phyloP scores from a whole-genome alignment of 805 yeast genomes.

The Saturnispora quitensis region DNA sequence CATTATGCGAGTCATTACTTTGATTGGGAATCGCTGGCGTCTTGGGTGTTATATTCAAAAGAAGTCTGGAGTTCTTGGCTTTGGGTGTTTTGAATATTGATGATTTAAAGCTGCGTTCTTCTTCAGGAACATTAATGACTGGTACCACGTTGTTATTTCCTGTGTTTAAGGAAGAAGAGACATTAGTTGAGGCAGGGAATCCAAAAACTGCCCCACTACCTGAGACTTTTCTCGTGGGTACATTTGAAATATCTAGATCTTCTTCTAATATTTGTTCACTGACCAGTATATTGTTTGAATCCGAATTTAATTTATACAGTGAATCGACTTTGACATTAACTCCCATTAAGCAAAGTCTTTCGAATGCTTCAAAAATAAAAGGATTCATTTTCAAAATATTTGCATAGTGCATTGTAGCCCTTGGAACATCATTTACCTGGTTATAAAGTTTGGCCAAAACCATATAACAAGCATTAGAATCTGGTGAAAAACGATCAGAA shows the following conservation, averaged over 20 bases:
- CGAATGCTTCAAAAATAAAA: constrained; percentile 79
- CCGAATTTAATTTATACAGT: constrained; percentile 31
- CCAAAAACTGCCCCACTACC: constrained; percentile 8
- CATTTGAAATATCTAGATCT: constrained; percentile 31
- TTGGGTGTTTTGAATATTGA: constrained; percentile 16
- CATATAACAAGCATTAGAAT: constrained; percentile 57
- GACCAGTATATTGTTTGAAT: constrained; percentile 10
- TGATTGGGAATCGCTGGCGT: constrained; percentile 6
- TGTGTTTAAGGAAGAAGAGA: background rate
- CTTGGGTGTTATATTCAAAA: constrained; percentile 4
- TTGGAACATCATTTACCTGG: constrained; percentile 49
- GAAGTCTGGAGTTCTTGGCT: constrained; percentile 15
- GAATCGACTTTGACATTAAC: constrained; percentile 55
- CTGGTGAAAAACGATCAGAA: constrained; percentile 38
- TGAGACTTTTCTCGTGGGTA: constrained; percentile 5
- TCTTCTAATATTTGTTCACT: constrained; percentile 9
- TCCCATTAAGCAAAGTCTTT: constrained; percentile 63
- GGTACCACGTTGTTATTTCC: background rate
- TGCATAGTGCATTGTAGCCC: constrained; percentile 58
- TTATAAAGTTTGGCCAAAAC: constrained; percentile 62
- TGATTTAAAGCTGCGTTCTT: background rate
- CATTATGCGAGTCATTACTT: background rate
- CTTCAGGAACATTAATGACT: background rate
- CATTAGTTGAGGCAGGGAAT: background rate
- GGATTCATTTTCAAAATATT: constrained; percentile 69